Base-by-base conservation (phyloP, 805 yeast genomes). In the Isabelozyma pseudorhagii region DNA sequence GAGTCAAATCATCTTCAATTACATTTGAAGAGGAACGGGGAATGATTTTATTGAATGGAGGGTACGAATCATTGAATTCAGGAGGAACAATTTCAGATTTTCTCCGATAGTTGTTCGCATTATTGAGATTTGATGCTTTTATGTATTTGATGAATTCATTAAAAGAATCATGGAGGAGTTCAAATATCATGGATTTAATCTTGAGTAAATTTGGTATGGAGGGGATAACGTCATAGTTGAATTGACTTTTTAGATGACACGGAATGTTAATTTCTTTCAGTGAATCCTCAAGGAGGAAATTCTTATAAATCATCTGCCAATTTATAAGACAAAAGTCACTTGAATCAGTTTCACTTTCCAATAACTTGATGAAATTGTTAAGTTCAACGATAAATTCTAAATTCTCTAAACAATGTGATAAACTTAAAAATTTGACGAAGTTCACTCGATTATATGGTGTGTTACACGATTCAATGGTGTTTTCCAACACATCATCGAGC, bases 321-420 rank as follows among this genome's bases (percentile, higher is more conserved):
- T 51, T 52, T 5, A 43, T 46, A 18, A 48, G 47, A 25, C 45
- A 38, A 8, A 51, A 10, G 17, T 13, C n/a, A 13, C 4, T 11
- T 17, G 29, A 8, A 10, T 34, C 44, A 40, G 42, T 44, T 48
- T 56, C 50, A 47, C 57, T 48, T 27, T 21, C 40, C 14, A 17
- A 28, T 14, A 42, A 40, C 3, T 42, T 28, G 21, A 60, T 48
- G 41, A 56, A 58, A 4, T 45, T 40, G 48, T 64, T 62, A 17
- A 66, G 49, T 41, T 60, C 66, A 25, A 62, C 40, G 17, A 71
- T 53, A 45, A 69, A 71, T 50, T 69, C 73, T 36, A 64, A 59
- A 55, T 71, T 71, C 50, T 72, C 77, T 42, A 64, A 52, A 56
- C 76, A 71, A 52, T 72, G 77, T 29, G 61, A 59, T 14, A 53